Percentiles rank a stretch among this genome's conserved stretches.
Conservation (phyloP, 108 stramenopile genomes). For the Ochromonas danica region DNA sequence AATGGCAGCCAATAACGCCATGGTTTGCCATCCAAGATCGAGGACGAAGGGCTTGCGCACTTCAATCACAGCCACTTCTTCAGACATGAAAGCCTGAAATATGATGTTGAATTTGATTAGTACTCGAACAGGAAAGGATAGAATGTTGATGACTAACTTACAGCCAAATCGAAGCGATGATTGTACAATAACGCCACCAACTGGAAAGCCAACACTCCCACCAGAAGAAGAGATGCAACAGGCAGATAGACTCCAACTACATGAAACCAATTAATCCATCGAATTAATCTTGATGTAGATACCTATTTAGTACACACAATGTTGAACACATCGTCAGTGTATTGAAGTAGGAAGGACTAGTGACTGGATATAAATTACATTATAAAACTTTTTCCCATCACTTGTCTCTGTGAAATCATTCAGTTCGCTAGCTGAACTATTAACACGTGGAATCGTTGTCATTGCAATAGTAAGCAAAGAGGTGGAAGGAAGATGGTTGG, state of each 20-base stretch:
- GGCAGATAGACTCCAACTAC: slow-evolving; percentile 18
- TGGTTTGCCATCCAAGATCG: slow-evolving; percentile 16
- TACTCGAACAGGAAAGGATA: neutral
- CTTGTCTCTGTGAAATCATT: neutral
- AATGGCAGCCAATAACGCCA: neutral
- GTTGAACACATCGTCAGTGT: neutral
- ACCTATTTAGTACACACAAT: slow-evolving; percentile 1
- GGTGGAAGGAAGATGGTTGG: too few relatives aligned
- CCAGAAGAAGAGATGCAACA: neutral
- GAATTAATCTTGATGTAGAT: slow-evolving; percentile 31
- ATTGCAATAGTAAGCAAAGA: too few relatives aligned
- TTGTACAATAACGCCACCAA: neutral
- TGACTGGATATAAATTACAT: neutral
- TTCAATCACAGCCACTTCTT: neutral
- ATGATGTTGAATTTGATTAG: neutral
- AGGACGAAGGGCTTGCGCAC: neutral
- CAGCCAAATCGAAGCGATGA: slow-evolving; percentile 13
- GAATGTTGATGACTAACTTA: neutral
- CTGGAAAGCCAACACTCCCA: slow-evolving; percentile 10
- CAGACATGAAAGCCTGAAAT: neutral
- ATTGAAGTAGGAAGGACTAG: neutral
- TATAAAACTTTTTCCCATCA: slow-evolving; percentile 8
- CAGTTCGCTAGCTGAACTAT: slow-evolving; percentile 5
- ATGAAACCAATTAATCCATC: slow-evolving; percentile 30
- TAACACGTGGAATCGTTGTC: neutral